Evolutionary conservation across 2,329 filamentous ascomycete species (phyloP).

Genomic region (Xylaria sp.): DNA sequence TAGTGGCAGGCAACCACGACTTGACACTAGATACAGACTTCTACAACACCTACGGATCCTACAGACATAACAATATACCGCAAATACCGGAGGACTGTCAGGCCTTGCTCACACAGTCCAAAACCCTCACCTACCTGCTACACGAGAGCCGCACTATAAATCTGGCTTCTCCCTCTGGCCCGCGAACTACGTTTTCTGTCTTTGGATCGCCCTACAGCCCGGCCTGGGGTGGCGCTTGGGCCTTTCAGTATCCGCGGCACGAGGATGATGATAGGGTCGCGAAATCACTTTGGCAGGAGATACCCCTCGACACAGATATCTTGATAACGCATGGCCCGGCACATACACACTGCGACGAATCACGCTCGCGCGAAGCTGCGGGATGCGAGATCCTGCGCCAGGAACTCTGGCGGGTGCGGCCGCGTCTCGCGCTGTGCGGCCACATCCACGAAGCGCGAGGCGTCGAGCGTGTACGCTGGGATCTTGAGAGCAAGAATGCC

Average conservation of each 20-base stretch:
- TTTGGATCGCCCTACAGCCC: slow-evolving; percentile 79
- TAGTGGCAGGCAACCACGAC: slow-evolving; percentile 81
- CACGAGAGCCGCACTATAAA: slow-evolving; percentile 66
- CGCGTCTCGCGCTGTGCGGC: slow-evolving; percentile 74
- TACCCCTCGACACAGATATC: slow-evolving; percentile 72
- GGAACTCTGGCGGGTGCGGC: slow-evolving; percentile 69
- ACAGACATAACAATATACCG: slow-evolving; percentile 66
- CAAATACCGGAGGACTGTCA: slow-evolving; percentile 67
- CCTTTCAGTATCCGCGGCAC: slow-evolving; percentile 69
- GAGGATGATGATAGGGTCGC: slow-evolving; percentile 34
- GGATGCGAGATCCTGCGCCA: slow-evolving; percentile 71
- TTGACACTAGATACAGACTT: slow-evolving; percentile 75
- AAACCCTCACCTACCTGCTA: slow-evolving; percentile 67
- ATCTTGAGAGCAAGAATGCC: slow-evolving; percentile 54
- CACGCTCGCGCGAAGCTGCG: slow-evolving; percentile 51
- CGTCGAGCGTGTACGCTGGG: slow-evolving; percentile 71
- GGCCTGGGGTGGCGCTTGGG: slow-evolving; percentile 63
- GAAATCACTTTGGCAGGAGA: slow-evolving; percentile 65
- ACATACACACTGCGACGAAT: slow-evolving; percentile 67
- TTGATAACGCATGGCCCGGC: slow-evolving; percentile 79
- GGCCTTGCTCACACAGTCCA: slow-evolving; percentile 62
- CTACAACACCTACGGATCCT: slow-evolving; percentile 62
- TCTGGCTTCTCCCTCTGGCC: slow-evolving; percentile 65
- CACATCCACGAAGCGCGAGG: slow-evolving; percentile 78
- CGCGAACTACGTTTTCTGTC: slow-evolving; percentile 70